These are phyloP conservation scores for Diplodia corticola DNA, from an alignment of 2,329 filamentous ascomycete species.

Conservation along the genomic window DNA sequence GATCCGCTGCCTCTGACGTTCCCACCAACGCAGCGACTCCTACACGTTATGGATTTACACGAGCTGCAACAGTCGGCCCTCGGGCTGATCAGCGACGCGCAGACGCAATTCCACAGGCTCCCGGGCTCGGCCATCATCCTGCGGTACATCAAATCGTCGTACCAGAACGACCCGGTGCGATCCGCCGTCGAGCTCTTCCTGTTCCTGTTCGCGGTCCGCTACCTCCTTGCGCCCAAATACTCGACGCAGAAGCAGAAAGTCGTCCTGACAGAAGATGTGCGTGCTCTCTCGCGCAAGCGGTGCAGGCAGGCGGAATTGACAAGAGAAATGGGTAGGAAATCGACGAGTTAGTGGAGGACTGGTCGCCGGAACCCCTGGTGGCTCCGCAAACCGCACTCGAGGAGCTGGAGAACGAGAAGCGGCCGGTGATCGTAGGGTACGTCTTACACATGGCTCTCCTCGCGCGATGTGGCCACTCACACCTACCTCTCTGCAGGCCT, in stretches of 20 bases:
- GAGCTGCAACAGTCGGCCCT: slow-evolving; percentile 56
- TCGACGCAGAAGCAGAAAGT: slow-evolving; percentile 89
- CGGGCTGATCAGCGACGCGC: slow-evolving; percentile 56
- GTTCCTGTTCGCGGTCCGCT: slow-evolving; percentile 92
- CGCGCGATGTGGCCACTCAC: not conserved
- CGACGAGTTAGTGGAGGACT: slow-evolving; percentile 94
- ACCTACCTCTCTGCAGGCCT: slow-evolving; percentile 56
- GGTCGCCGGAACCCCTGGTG: slow-evolving; percentile 91
- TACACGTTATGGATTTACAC: slow-evolving; percentile 57
- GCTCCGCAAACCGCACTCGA: slow-evolving; percentile 72
- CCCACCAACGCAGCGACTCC: not conserved
- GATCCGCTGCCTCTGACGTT: not conserved
- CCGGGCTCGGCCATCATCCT: slow-evolving; percentile 92
- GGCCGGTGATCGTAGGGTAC: slow-evolving; percentile 86
- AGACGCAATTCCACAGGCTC: slow-evolving; percentile 78
- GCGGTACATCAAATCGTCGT: slow-evolving; percentile 94
- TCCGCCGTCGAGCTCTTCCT: slow-evolving; percentile 91
- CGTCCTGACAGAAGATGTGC: slow-evolving; percentile 73
- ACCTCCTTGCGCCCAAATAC: slow-evolving; percentile 88
- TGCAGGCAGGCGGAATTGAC: not conserved
- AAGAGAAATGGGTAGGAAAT: slow-evolving; percentile 66
- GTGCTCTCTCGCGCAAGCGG: not conserved
- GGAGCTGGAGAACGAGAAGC: slow-evolving; percentile 76
- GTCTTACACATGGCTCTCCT: slow-evolving; percentile 24
- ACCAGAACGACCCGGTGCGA: slow-evolving; percentile 94